Percentiles rank a stretch among this genome's conserved stretches.
phyloP scores from a whole-genome alignment of 2,329 filamentous ascomycete genomes.

The Pseudogymnoascus sp. region DNA sequence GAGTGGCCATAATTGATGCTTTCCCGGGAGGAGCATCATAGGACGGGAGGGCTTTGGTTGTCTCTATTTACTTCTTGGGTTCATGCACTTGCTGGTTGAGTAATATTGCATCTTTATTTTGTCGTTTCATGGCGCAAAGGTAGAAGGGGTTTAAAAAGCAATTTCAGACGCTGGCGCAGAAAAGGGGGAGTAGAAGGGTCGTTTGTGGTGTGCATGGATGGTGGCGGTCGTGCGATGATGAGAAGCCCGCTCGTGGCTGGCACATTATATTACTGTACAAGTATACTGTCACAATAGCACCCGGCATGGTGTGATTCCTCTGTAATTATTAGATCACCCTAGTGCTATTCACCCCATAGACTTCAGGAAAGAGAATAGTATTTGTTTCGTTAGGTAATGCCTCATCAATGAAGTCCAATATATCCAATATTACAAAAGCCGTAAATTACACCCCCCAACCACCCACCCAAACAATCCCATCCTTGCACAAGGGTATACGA shows the following conservation, averaged over 20 bases:
- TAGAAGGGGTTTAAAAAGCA: neutral
- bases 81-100: neutral
- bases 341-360: neutral
- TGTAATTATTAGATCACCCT: neutral
- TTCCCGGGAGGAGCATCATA: neutral
- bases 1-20: neutral
- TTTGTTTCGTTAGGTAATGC: neutral
- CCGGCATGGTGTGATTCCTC: neutral
- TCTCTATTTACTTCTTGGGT: neutral
- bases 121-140: neutral
- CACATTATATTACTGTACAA: neutral
- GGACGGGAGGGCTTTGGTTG: neutral
- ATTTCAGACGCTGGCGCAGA: neutral
- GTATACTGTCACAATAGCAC: neutral
- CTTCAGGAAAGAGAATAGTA: neutral
- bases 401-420: neutral
- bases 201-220: neutral
- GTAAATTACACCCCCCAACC: neutral
- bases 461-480: neutral
- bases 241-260: neutral
- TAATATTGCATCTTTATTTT: neutral
- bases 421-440: constrained; percentile 8
- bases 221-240: neutral
- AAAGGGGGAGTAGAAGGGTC: neutral
- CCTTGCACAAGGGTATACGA: constrained; percentile 1